Conservation (phyloP, 371 early-diverging fungal species). For the Mucor irregularis region DNA sequence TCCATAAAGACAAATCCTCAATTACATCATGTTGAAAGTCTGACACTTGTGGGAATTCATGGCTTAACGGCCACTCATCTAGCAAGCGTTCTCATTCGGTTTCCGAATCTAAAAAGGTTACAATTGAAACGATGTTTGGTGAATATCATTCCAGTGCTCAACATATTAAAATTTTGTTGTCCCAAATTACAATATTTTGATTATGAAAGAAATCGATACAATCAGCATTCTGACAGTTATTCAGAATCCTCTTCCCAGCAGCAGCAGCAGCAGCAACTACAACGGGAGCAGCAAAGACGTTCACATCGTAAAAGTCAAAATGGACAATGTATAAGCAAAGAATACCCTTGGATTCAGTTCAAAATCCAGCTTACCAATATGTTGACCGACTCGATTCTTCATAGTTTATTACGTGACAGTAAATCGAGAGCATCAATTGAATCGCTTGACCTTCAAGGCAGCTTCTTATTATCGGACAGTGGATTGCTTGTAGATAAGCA, state of each 20-base stretch:
- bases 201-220: slow-evolving; percentile 10
- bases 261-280: no score
- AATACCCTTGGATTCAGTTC: background rate
- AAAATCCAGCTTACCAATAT: background rate
- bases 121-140: slow-evolving; percentile 19
- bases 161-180: slow-evolving; percentile 4
- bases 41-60: slow-evolving; percentile 23
- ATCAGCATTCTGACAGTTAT: background rate
- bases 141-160: slow-evolving; percentile 21
- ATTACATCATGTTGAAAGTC: background rate
- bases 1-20: background rate
- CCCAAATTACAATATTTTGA: slow-evolving; percentile 11
- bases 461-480: background rate
- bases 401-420: background rate
- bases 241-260: no score
- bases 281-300: background rate
- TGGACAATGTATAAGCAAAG: background rate
- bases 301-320: background rate
- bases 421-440: background rate
- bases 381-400: background rate
- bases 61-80: slow-evolving; percentile 20
- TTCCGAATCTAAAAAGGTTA: slow-evolving; percentile 13
- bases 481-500: background rate
- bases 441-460: slow-evolving; percentile 7
- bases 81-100: slow-evolving; percentile 14